Base-by-base conservation (phyloP, 257 asterid species). In the Solanum pinnatisectum region DNA sequence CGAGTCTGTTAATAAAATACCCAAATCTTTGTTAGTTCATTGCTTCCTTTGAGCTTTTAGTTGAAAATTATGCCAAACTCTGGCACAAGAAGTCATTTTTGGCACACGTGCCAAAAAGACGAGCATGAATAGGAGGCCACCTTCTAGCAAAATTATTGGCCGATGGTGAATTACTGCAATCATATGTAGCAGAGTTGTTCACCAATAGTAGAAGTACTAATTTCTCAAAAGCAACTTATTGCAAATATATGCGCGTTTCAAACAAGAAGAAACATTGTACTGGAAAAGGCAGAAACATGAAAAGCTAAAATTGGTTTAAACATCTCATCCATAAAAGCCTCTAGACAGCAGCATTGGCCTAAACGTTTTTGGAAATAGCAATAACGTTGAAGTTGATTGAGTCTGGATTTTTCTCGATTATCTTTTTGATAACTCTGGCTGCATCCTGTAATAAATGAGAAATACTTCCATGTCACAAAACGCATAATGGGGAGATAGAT, bases 361-460 rank as follows among this genome's bases (percentile, higher is more conserved):
- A 89, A 27, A 37, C 85, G 90, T 90, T 95, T 91, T 94, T 93
- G 2, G 99, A 94, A 73, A 96, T 76, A 27, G 98, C 94, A 65
- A 96, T 95, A 32, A 95, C 96, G 44, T 93, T 96, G 94, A 95
- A 96, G 91, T 92, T 92, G 83, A 91, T 92, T 3, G 99, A 95
- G 37, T 93, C 94, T 0, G 98, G 99, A 88, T 95, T 95, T 68
- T 95, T 92, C 90, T 91, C 90, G 32, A 96, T 95, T 78, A 92
- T 86, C 93, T 91, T 90, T 90, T 90, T 91, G 79, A 96, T 93
- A 3, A 96, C 97, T 90, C 90, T 91, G 37, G 96, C 95, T 30
- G 98, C 90, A 84, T 96, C 99, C 98, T 96, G 95, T 16, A 63
- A 63, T 76, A 23, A 63, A 60, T 46, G 36, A 85, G 25, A 40